These are phyloP conservation scores for Xylariaceae sp. DNA, from an alignment of 2,329 filamentous ascomycete genomes.

Conservation along the genomic window DNA sequence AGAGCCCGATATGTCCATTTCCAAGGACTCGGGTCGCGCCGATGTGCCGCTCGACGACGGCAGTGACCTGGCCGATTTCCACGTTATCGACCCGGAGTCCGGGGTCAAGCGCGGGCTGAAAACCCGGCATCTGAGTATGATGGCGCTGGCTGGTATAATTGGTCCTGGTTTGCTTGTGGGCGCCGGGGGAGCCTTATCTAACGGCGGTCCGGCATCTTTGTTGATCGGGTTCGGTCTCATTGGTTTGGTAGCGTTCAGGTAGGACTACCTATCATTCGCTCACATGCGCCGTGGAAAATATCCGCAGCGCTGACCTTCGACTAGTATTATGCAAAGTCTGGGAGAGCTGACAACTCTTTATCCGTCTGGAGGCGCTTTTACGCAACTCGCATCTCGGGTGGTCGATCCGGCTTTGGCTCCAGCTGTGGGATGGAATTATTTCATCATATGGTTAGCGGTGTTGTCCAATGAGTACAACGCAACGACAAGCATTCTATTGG, in stretches of 20 bases:
- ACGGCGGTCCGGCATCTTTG: conserved; percentile 71
- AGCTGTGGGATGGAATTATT: conserved; percentile 74
- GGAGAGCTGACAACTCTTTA: conserved; percentile 76
- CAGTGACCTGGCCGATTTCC: conserved; percentile 40
- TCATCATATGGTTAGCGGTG: conserved; percentile 58
- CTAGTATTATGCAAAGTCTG: conserved; percentile 70
- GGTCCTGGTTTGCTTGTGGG: conserved; percentile 75
- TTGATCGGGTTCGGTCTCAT: conserved; percentile 75
- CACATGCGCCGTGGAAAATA: background rate
- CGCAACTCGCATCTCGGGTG: conserved; percentile 70
- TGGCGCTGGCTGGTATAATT: conserved; percentile 64
- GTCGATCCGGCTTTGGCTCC: conserved; percentile 71
- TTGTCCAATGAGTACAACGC: conserved; percentile 74
- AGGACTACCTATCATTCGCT: conserved; percentile 44
- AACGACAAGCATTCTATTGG: conserved; percentile 65
- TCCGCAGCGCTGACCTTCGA: conserved; percentile 9
- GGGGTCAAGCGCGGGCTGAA: conserved; percentile 72
- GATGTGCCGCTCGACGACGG: conserved; percentile 6
- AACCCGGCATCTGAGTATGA: conserved; percentile 65
- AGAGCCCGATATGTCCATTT: conserved; percentile 7
- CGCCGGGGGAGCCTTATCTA: conserved; percentile 67
- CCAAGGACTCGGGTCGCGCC: conserved; percentile 14
- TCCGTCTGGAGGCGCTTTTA: conserved; percentile 71
- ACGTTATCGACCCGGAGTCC: conserved; percentile 59
- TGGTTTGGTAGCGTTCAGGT: conserved; percentile 63